Percentiles rank a stretch among this genome's conserved stretches.
Evolutionary conservation across 202 grass and related monocot species (phyloP).

Genomic region (Schoenoplectus tabernaemontani): DNA sequence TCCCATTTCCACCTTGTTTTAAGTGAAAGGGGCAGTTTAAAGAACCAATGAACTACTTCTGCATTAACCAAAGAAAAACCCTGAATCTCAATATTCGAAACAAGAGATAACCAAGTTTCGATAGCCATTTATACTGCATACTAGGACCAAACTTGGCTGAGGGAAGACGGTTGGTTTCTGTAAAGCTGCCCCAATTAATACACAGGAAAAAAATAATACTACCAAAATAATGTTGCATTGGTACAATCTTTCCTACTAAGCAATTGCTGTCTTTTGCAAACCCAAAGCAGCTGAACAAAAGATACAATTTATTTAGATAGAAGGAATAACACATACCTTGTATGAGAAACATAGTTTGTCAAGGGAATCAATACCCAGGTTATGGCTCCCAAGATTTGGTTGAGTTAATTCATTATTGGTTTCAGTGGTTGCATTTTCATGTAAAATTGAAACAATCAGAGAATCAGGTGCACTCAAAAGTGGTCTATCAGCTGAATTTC

Average conservation of each 20-base stretch:
- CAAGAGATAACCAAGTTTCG: background rate
- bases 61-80: background rate
- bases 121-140: background rate
- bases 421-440: conserved; percentile 25
- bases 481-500: conserved; percentile 81
- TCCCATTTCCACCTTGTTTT: background rate
- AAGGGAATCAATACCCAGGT: conserved; percentile 77
- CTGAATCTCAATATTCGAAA: background rate
- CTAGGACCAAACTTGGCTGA: background rate
- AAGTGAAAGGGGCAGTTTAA: too few relatives aligned
- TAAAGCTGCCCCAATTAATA: background rate
- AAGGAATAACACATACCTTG: conserved; percentile 41
- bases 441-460: conserved; percentile 60
- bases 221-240: background rate
- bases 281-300: background rate
- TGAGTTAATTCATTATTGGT: conserved; percentile 42
- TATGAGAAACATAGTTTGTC: conserved; percentile 82
- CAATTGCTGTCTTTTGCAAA: background rate
- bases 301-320: background rate
- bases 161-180: background rate
- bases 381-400: conserved; percentile 43
- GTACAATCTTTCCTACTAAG: background rate
- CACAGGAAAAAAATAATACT: conserved; percentile 5
- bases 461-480: conserved; percentile 76
- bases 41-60: too few relatives aligned